A percentile compares a stretch with the other conserved stretches of the same genome.
Evolutionary conservation across 192 early-diverging fungal genomes (phyloP).

Genomic region (Coemansia sp.): DNA sequence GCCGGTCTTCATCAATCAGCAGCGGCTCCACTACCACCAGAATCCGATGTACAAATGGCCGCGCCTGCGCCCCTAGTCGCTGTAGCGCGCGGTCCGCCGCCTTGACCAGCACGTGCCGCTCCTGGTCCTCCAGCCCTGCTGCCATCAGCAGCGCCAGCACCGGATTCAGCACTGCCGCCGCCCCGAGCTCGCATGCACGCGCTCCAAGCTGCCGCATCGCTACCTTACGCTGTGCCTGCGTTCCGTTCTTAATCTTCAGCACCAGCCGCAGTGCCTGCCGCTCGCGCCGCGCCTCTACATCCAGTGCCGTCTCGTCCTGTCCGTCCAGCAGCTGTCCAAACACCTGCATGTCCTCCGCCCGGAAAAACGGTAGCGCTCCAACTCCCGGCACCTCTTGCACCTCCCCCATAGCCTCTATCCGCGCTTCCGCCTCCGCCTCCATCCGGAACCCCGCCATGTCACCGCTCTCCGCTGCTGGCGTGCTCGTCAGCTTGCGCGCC

Average conservation of each 20-base stretch:
- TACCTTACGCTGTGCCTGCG: constrained; percentile 88
- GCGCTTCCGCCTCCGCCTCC: not conserved
- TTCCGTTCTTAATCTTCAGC: constrained; percentile 98
- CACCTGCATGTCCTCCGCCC: constrained; percentile 95
- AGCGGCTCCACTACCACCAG: constrained; percentile 98
- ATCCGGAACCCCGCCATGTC: not conserved
- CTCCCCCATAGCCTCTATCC: constrained; percentile 36
- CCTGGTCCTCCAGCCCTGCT: constrained; percentile 96
- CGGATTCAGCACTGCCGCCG: constrained; percentile 93
- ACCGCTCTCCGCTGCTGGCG: constrained; percentile 70
- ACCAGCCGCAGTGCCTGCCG: constrained; percentile 93
- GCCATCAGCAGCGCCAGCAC: constrained; percentile 96
- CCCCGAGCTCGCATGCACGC: constrained; percentile 91
- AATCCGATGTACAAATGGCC: constrained; percentile 97
- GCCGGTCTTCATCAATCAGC: constrained; percentile 96
- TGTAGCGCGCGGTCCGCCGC: constrained; percentile 96
- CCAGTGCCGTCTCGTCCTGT: constrained; percentile 77
- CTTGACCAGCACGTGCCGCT: constrained; percentile 96
- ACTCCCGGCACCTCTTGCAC: constrained; percentile 88
- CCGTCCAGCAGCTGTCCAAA: constrained; percentile 90
- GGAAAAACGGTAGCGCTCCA: constrained; percentile 85
- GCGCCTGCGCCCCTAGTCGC: constrained; percentile 93
- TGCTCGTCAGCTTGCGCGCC: constrained; percentile 89
- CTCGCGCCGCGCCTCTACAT: constrained; percentile 87
- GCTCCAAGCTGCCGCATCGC: constrained; percentile 95